Evolutionary conservation across 345 rosid genomes (phyloP).

Genomic region (Eucalyptus marginata): DNA sequence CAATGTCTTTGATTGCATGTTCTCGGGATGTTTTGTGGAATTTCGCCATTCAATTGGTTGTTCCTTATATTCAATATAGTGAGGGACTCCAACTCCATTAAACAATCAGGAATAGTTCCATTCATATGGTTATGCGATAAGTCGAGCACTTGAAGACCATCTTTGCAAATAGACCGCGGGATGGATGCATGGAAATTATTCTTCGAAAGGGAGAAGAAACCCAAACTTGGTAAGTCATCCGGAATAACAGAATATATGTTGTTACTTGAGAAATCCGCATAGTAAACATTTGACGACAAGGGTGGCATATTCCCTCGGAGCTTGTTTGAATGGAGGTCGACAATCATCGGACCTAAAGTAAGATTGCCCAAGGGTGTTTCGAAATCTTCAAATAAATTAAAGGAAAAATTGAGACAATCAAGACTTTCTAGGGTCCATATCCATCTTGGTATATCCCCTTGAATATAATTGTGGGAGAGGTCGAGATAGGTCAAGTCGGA

Average conservation of each 20-base stretch:
- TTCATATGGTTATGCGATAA: neutral
- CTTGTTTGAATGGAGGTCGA: neutral
- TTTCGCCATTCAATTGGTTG: rapidly evolving
- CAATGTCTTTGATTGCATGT: rapidly evolving
- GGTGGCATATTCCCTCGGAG: neutral
- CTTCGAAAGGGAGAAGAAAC: neutral
- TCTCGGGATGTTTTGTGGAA: rapidly evolving
- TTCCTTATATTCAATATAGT: neutral
- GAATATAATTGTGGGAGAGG: too few species aligned
- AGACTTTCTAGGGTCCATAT: too few species aligned
- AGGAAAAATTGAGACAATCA: rapidly evolving
- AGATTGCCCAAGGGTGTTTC: too few species aligned
- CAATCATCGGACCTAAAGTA: rapidly evolving
- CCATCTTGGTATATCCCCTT: too few species aligned
- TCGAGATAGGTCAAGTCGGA: rapidly evolving
- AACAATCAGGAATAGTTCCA: neutral
- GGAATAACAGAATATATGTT: neutral
- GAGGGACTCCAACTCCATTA: neutral
- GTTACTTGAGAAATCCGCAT: neutral
- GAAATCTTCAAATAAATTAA: too few species aligned
- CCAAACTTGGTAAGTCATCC: rapidly evolving
- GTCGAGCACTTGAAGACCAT: neutral
- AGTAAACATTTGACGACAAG: rapidly evolving
- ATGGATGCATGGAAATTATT: neutral
- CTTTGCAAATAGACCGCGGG: neutral